These are phyloP conservation scores for Rhodotorula sphaerocarpa DNA, from an alignment of 768 basidiomycete genomes.

Conservation along the genomic window DNA sequence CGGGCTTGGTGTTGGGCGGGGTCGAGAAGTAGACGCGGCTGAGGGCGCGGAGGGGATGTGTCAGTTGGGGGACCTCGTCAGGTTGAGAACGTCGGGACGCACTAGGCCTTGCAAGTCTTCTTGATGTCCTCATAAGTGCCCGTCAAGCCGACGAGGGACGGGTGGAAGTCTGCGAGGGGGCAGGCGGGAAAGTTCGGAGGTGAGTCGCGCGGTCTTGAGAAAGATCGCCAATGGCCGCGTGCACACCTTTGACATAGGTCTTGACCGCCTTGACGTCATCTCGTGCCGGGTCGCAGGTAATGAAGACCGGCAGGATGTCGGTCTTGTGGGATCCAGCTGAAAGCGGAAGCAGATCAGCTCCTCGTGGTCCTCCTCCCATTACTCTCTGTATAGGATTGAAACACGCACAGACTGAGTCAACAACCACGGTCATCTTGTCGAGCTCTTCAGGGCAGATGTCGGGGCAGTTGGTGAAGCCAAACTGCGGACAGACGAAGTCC, in stretches of 20 bases:
- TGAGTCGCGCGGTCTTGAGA: too few species aligned
- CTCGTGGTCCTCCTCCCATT: too few species aligned
- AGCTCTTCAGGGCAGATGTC: slow-evolving; percentile 98
- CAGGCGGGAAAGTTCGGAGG: not conserved
- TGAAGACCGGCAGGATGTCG: slow-evolving; percentile 80
- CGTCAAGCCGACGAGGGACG: slow-evolving; percentile 75
- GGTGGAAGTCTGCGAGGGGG: slow-evolving; percentile 69
- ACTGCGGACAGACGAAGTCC: slow-evolving; percentile 47
- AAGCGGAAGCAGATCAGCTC: not conserved
- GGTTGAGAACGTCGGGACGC: not conserved
- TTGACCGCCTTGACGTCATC: slow-evolving; percentile 54
- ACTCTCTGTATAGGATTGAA: too few species aligned
- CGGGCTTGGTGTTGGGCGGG: slow-evolving; percentile 61
- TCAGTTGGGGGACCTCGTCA: too few species aligned
- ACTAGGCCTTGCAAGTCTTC: slow-evolving; percentile 78
- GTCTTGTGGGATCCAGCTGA: slow-evolving; percentile 58
- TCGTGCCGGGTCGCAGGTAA: slow-evolving; percentile 92
- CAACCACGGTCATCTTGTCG: slow-evolving; percentile 78
- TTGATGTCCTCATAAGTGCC: slow-evolving; percentile 81
- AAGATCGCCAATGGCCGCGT: not conserved
- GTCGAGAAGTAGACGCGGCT: slow-evolving; percentile 94
- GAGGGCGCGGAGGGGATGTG: not conserved
- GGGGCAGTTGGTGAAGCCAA: slow-evolving; percentile 99
- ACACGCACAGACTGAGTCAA: slow-evolving; percentile 63
- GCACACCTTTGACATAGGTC: slow-evolving; percentile 46